Percentiles rank a stretch among this genome's conserved stretches.
phyloP scores from a whole-genome alignment of 352 stramenopile genomes.

The Phytopythium vexans region DNA sequence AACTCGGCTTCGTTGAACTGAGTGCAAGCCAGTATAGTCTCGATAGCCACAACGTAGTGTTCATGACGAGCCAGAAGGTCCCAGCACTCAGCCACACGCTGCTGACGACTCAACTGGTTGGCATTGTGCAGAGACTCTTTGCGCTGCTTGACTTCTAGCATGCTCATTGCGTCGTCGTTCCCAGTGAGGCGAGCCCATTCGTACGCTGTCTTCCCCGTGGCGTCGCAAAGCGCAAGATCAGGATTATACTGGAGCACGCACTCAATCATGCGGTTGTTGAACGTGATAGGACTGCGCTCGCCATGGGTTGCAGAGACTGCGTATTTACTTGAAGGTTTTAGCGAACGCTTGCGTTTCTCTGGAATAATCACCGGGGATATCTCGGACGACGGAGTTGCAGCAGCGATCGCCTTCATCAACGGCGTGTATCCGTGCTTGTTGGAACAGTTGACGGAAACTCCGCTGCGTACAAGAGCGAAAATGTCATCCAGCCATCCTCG shows the following conservation, averaged over 20 bases:
- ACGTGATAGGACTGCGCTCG: conserved; percentile 6
- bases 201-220: conserved; percentile 49
- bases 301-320: background rate
- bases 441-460: conserved; percentile 46
- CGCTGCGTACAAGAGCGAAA: conserved; percentile 14
- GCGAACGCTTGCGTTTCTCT: too few species aligned
- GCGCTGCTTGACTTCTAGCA: conserved; percentile 33
- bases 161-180: conserved; percentile 27
- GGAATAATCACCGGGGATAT: background rate
- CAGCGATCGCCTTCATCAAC: conserved; percentile 73
- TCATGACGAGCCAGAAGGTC: conserved; percentile 37
- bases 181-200: conserved; percentile 60
- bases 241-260: conserved; percentile 37
- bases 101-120: conserved; percentile 28
- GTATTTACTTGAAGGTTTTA: background rate
- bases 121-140: conserved; percentile 31
- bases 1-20: conserved; percentile 39
- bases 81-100: conserved; percentile 31
- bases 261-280: conserved; percentile 52
- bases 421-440: conserved; percentile 64
- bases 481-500: background rate
- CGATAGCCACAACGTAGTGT: conserved; percentile 18
- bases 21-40: conserved; percentile 26
- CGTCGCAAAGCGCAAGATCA: conserved; percentile 37
- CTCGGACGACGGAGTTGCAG: conserved; percentile 25